Percentiles rank a stretch among this genome's conserved stretches.
These are phyloP conservation scores for Acanthamoeba divionensis DNA, from an alignment of 208 protist species.

Conservation along the genomic window DNA sequence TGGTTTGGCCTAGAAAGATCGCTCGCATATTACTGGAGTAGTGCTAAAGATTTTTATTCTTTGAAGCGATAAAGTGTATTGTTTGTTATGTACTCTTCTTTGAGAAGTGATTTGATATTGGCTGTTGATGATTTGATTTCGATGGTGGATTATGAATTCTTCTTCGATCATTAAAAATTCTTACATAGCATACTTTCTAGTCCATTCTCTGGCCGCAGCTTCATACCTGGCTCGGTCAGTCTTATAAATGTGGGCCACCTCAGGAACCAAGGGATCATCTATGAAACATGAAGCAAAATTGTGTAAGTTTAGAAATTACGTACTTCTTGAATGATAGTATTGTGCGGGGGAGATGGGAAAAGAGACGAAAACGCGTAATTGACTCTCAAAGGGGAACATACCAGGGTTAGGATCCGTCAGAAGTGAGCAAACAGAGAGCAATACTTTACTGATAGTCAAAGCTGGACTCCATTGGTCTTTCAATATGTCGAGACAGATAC, in stretches of 20 bases:
- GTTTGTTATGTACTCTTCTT: too few species aligned
- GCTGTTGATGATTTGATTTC: too few species aligned
- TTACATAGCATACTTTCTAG: constrained; percentile 68
- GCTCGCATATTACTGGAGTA: too few species aligned
- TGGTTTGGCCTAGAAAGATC: too few species aligned
- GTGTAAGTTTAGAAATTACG: not conserved
- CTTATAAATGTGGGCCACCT: constrained; percentile 84
- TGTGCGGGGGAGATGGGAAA: not conserved
- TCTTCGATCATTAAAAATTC: too few species aligned
- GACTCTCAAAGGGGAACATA: constrained; percentile 67
- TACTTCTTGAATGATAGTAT: not conserved
- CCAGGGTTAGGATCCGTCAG: constrained; percentile 98
- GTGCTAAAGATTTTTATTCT: too few species aligned
- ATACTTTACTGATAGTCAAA: constrained; percentile 91
- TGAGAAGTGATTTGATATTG: too few species aligned
- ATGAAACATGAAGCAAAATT: constrained; percentile 56
- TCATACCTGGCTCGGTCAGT: constrained; percentile 72
- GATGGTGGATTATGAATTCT: too few species aligned
- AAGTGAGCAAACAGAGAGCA: constrained; percentile 97
- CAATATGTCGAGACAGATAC: constrained; percentile 90
- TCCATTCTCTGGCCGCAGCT: constrained; percentile 82
- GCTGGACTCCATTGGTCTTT: constrained; percentile 90
- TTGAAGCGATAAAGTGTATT: too few species aligned
- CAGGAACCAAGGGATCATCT: constrained; percentile 84
- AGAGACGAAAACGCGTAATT: not conserved